Percentiles rank a stretch among this genome's conserved stretches.
phyloP scores from a whole-genome alignment of 129 eudicot species.

The Tanacetum coccineum region DNA sequence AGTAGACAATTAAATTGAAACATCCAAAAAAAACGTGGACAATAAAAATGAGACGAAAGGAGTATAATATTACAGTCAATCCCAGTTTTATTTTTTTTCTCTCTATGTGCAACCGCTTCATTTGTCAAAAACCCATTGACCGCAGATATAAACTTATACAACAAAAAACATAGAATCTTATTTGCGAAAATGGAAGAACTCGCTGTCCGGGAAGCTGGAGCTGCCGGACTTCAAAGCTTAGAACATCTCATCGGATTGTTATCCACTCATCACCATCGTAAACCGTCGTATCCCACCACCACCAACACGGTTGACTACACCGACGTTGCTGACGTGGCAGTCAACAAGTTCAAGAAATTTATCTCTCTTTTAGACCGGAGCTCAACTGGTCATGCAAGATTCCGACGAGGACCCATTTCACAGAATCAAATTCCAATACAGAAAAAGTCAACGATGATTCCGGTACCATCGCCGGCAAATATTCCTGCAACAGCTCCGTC shows the following conservation, averaged over 20 bases:
- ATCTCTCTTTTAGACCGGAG: constrained; percentile 69
- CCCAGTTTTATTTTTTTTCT: neutral
- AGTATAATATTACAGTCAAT: constrained; percentile 9
- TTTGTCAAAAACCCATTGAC: constrained; percentile 19
- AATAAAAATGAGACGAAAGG: too few species aligned
- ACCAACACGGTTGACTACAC: constrained; percentile 42
- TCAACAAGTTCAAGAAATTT: constrained; percentile 66
- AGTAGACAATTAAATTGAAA: too few species aligned
- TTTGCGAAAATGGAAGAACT: constrained; percentile 45
- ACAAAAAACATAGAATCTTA: neutral
- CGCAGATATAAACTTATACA: constrained; percentile 28
- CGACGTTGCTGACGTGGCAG: constrained; percentile 74
- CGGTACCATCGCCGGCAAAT: too few species aligned
- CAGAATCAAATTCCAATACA: too few species aligned
- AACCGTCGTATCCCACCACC: constrained; percentile 17
- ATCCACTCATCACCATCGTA: constrained; percentile 36
- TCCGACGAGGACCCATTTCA: too few species aligned
- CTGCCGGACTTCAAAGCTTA: too few species aligned
- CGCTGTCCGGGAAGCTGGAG: too few species aligned
- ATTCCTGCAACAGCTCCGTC: too few species aligned
- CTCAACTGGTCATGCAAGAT: constrained; percentile 86
- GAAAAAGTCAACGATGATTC: neutral
- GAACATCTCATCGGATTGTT: too few species aligned
- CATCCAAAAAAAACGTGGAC: too few species aligned
- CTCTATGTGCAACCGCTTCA: constrained; percentile 13